Percentiles rank a stretch among this genome's conserved stretches.
Evolutionary conservation across 164 flowering plant genomes (phyloP).

Genomic region (Vitis labrusca): DNA sequence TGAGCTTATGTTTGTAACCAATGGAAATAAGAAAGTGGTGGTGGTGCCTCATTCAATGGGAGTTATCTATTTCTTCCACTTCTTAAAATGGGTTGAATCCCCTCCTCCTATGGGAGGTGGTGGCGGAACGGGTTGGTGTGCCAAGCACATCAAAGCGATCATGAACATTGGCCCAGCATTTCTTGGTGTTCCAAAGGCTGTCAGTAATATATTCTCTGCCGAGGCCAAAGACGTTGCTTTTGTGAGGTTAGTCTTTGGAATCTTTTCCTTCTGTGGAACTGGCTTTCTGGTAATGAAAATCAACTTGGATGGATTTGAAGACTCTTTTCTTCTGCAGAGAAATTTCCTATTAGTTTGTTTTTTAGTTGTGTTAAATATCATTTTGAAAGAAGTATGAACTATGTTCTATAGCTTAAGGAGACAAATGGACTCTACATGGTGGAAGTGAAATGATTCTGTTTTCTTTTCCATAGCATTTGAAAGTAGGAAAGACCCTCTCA

Average conservation of each 20-base stretch:
- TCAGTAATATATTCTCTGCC: constrained; percentile 54
- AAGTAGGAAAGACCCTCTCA: not conserved
- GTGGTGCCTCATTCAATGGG: constrained; percentile 92
- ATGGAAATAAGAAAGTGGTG: constrained; percentile 69
- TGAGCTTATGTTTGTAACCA: constrained; percentile 64
- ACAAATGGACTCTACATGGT: not conserved
- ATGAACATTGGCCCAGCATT: constrained; percentile 77
- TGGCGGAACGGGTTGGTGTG: constrained; percentile 73
- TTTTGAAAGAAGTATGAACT: not conserved
- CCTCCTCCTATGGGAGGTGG: constrained; percentile 74
- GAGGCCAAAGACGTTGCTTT: constrained; percentile 65
- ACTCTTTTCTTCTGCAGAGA: not conserved
- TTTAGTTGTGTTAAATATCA: too few species aligned
- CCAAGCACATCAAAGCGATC: constrained; percentile 66
- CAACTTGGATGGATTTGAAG: not conserved
- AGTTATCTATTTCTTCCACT: constrained; percentile 68
- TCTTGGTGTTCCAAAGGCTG: constrained; percentile 78
- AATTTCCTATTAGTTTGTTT: too few species aligned
- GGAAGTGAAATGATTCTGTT: not conserved
- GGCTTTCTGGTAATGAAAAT: not conserved
- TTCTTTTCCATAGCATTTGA: not conserved
- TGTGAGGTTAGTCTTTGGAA: constrained; percentile 45
- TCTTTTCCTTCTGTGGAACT: constrained; percentile 1
- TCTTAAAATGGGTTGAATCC: constrained; percentile 79
- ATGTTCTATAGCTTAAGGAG: not conserved